Evolutionary conservation across 148 eudicot species (phyloP).

Genomic region (Nyssa sinensis): DNA sequence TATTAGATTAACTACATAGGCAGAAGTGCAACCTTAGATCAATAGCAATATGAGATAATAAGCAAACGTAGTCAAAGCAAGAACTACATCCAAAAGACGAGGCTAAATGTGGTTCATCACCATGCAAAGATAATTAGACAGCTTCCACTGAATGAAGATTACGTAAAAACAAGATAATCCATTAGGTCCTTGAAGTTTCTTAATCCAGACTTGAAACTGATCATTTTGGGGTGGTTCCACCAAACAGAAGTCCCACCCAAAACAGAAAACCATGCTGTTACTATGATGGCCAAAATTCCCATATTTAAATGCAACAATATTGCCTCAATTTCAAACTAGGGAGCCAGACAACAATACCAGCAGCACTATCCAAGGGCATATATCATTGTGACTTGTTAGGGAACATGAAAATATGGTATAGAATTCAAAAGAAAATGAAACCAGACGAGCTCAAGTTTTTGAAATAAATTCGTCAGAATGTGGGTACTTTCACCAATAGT

Average conservation of each 20-base stretch:
- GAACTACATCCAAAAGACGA: neutral
- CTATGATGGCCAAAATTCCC: neutral
- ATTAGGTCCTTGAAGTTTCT: neutral
- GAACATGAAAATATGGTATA: neutral
- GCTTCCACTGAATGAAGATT: neutral
- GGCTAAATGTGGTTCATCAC: neutral
- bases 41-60: neutral
- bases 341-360: neutral
- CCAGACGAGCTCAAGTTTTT: neutral
- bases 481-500: neutral
- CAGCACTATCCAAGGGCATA: neutral
- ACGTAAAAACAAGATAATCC: neutral
- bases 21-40: neutral
- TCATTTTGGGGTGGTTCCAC: neutral
- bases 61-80: neutral
- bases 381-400: neutral
- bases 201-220: neutral
- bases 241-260: neutral
- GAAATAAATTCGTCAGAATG: neutral
- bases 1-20: neutral
- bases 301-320: neutral
- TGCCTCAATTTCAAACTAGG: neutral
- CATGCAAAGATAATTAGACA: neutral
- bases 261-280: neutral
- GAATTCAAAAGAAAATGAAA: neutral